These are phyloP conservation scores for Gossypium stocksii DNA, from an alignment of 345 rosid genomes.

Conservation along the genomic window DNA sequence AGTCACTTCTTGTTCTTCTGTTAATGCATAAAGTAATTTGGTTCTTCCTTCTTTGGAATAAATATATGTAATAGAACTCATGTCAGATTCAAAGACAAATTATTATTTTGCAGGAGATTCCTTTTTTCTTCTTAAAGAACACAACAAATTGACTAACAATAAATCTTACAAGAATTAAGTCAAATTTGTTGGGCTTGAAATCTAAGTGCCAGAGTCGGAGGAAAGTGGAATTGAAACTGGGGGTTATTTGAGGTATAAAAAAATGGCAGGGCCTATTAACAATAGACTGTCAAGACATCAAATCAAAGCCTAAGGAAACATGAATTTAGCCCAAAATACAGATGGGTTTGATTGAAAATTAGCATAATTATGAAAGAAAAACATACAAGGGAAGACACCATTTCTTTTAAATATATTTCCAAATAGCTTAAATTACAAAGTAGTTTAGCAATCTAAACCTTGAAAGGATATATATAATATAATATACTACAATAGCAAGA, in stretches of 20 bases:
- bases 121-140: background rate
- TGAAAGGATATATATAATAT: background rate
- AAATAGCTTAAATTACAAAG: background rate
- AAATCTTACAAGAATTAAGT: background rate
- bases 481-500: no score
- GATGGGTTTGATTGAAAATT: background rate
- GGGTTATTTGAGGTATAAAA: background rate
- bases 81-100: background rate
- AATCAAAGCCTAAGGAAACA: background rate
- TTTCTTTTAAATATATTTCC: background rate
- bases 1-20: background rate
- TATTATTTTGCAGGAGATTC: constrained; percentile 10
- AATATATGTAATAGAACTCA: background rate
- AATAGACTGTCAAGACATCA: background rate
- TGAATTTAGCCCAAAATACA: background rate
- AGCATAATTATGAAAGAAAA: background rate
- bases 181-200: constrained; percentile 10
- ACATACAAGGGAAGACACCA: background rate
- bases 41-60: background rate
- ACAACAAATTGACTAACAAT: background rate
- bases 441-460: background rate
- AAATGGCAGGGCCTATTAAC: background rate
- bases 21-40: background rate
- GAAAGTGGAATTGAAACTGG: background rate
- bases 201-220: background rate